Percentiles rank a stretch among this genome's conserved stretches.
Conservation (phyloP, 2,329 filamentous ascomycete species). For the Periconia sp. region DNA sequence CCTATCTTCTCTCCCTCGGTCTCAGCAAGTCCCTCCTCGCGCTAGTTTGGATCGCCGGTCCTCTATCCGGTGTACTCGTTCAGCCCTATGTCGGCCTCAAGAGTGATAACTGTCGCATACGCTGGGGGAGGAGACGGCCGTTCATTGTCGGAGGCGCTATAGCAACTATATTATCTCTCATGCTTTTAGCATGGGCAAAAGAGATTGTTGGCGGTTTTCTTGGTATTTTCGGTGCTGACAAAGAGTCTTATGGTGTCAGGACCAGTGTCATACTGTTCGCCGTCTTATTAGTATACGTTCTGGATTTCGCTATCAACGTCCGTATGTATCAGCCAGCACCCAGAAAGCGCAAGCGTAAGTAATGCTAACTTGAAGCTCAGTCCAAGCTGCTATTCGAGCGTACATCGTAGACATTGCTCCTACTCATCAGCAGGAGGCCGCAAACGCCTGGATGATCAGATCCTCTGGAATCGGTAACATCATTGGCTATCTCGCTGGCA, state of each 20-base stretch:
- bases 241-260: constrained; percentile 69
- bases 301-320: constrained; percentile 96
- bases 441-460: constrained; percentile 92
- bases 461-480: constrained; percentile 90
- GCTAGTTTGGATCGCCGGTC: constrained; percentile 63
- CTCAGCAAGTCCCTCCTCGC: constrained; percentile 59
- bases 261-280: constrained; percentile 76
- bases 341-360: background rate
- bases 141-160: constrained; percentile 59
- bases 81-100: constrained; percentile 62
- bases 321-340: constrained; percentile 55
- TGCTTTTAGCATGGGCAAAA: constrained; percentile 57
- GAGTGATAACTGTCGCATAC: constrained; percentile 57
- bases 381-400: constrained; percentile 88
- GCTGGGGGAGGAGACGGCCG: constrained; percentile 58
- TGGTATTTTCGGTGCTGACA: constrained; percentile 72
- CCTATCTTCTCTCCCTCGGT: constrained; percentile 60
- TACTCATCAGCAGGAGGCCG: constrained; percentile 88
- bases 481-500: constrained; percentile 85
- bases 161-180: constrained; percentile 57
- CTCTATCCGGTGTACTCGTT: constrained; percentile 59
- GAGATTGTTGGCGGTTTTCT: constrained; percentile 69
- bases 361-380: constrained; percentile 46
- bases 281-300: constrained; percentile 83
- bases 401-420: constrained; percentile 95